Base-by-base conservation (phyloP, 768 basidiomycete genomes). In the Hygrophorus pudorinus region DNA sequence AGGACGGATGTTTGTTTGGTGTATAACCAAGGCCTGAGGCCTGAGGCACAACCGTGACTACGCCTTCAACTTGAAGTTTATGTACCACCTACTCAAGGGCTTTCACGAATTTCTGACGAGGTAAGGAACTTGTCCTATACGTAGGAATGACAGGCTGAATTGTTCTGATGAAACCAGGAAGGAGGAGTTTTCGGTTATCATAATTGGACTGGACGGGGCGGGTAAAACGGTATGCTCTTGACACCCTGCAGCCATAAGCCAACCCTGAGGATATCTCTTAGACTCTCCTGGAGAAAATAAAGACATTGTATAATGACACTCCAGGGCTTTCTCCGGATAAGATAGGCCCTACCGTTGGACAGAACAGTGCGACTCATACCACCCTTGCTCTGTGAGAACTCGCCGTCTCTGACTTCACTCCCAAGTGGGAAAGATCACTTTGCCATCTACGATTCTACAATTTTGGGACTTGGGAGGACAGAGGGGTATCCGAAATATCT, bases 391-490 rank as follows among this genome's bases (percentile, higher is more conserved):
- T 17, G 11, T 34, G 7, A 9, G 14, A 41, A 24, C 21, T 33
- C 41, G 1, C 17, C 16, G 5, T 11, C 27, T 21, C 29, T 36
- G 11, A 43, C 20, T 24, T 11, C 20, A 42, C 21, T 54, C 35
- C 14, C 35, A 21, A 96, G 94, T 86, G 61, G 96, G 94, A 31
- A 89, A 88, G 59, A 92, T 98, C 47, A 81, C 80, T 0, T 73
- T 99, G 4, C 90, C 96, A 0, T 94, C 92, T 0, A 92, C 91
- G 0, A 85, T 94, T 21, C 76, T 98, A 20, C 88, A 90, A 57
- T 97, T 98, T 71, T 96, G 91, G 80, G 96, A 99, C 58, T 72
- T 99, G 8, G 94, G 96, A 9, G 94, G 94, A 0, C 94, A 98
- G 58, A 71, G 84, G 1, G 91, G 93, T 17, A 94, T 99, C 32